A percentile compares a stretch with the other conserved stretches of the same genome.
phyloP scores from a whole-genome alignment of 345 rosid species.

The Hibiscus mutabilis region DNA sequence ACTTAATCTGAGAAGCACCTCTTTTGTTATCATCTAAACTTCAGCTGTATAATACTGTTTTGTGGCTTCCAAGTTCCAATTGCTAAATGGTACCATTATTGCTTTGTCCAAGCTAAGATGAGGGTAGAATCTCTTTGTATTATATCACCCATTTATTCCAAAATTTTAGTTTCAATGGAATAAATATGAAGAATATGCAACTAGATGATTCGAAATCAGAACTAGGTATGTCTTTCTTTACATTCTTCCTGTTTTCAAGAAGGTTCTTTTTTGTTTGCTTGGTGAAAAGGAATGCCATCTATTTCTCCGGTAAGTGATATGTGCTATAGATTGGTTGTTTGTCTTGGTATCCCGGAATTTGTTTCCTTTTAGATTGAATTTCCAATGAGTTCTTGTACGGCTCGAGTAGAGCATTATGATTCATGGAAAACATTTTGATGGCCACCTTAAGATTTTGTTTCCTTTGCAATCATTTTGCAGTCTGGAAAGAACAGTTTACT shows the following conservation, averaged over 20 bases:
- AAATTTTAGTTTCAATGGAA: neutral
- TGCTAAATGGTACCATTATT: neutral
- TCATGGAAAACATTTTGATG: neutral
- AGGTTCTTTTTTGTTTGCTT: neutral
- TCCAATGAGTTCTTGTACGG: no score
- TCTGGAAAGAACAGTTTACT: neutral
- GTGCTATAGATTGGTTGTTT: neutral
- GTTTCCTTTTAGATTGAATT: neutral
- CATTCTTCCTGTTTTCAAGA: neutral
- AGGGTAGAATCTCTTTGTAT: neutral
- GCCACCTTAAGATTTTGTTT: neutral
- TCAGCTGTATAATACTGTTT: neutral
- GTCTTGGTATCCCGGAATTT: neutral
- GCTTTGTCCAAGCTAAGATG: neutral
- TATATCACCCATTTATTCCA: neutral
- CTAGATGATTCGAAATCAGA: neutral
- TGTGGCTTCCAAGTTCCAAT: neutral
- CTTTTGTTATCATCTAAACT: neutral
- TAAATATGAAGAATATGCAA: neutral
- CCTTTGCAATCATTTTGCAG: neutral
- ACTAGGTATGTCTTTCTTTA: neutral
- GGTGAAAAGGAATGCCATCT: neutral
- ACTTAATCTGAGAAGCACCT: neutral
- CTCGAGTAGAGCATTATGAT: neutral
- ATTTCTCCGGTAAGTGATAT: neutral